Percentiles rank a stretch among this genome's conserved stretches.
Evolutionary conservation across 306 rosid species (phyloP).

Genomic region (Castanea mollissima): DNA sequence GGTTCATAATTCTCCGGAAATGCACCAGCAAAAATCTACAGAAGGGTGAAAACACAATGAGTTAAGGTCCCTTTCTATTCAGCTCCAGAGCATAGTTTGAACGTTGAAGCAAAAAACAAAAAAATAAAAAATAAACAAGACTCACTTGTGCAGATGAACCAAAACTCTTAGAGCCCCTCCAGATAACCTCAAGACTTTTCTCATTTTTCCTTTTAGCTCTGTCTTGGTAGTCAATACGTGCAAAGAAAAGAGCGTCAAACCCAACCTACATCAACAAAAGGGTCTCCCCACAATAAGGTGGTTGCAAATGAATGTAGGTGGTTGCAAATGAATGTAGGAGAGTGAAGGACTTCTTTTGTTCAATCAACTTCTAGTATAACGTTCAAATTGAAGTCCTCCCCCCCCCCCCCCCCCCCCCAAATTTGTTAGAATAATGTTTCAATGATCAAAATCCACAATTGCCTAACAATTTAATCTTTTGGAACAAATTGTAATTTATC

Average conservation of each 20-base stretch:
- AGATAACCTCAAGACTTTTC: constrained; percentile 73
- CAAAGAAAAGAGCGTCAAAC: constrained; percentile 76
- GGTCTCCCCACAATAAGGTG: not conserved
- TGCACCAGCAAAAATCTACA: constrained; percentile 55
- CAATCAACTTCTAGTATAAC: not conserved
- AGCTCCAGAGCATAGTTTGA: not conserved
- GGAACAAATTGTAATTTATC: no score
- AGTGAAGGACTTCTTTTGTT: not conserved
- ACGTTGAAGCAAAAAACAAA: no score
- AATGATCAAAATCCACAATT: no score
- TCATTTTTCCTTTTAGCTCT: constrained; percentile 62
- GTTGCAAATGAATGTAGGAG: not conserved
- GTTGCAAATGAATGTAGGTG: not conserved
- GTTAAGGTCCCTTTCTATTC: not conserved
- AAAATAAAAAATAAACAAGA: not conserved
- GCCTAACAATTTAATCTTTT: no score
- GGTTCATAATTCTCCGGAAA: constrained; percentile 57
- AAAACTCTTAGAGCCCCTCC: constrained; percentile 73
- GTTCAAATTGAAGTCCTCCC: not conserved
- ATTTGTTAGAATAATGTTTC: no score
- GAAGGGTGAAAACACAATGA: not conserved
- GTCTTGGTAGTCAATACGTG: constrained; percentile 85
- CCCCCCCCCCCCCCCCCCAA: no score
- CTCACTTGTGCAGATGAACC: constrained; percentile 72
- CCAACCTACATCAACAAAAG: constrained; percentile 44